A percentile compares a stretch with the other conserved stretches of the same genome.
These are phyloP conservation scores for Ascomycota sp. DNA, from an alignment of 2,329 filamentous ascomycete genomes.

Conservation along the genomic window DNA sequence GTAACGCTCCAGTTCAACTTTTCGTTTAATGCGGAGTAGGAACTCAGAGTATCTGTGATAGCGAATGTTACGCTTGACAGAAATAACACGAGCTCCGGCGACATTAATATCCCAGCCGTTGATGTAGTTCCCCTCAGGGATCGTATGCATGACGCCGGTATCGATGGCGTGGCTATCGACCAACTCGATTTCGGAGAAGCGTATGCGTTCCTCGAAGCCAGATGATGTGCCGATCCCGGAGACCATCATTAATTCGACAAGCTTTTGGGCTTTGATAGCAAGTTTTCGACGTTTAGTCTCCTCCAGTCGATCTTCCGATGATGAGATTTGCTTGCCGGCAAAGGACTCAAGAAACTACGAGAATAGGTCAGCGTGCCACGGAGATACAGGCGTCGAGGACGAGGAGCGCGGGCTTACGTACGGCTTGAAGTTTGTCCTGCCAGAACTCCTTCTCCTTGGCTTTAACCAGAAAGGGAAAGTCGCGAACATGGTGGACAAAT, in stretches of 20 bases:
- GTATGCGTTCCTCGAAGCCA: conserved; percentile 90
- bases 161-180: conserved; percentile 88
- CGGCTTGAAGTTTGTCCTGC: conserved; percentile 92
- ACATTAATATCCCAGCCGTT: conserved; percentile 97
- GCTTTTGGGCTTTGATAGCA: conserved; percentile 79
- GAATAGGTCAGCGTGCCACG: not conserved
- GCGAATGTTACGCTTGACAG: conserved; percentile 67
- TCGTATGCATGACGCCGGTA: conserved; percentile 64
- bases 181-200: conserved; percentile 91
- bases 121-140: conserved; percentile 78
- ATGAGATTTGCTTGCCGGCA: conserved; percentile 90
- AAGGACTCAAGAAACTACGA: conserved; percentile 84
- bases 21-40: conserved; percentile 63
- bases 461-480: conserved; percentile 94
- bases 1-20: conserved; percentile 55
- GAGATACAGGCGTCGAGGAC: not conserved
- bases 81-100: conserved; percentile 63
- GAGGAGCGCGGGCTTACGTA: conserved; percentile 23
- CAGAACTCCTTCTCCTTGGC: conserved; percentile 97
- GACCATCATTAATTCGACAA: conserved; percentile 99
- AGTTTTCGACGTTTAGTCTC: conserved; percentile 90
- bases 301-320: conserved; percentile 85
- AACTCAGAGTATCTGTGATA: conserved; percentile 93
- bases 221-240: conserved; percentile 89
- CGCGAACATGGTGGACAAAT: conserved; percentile 92